Evolutionary conservation across 306 rosid species (phyloP).

Genomic region (Malus fusca): DNA sequence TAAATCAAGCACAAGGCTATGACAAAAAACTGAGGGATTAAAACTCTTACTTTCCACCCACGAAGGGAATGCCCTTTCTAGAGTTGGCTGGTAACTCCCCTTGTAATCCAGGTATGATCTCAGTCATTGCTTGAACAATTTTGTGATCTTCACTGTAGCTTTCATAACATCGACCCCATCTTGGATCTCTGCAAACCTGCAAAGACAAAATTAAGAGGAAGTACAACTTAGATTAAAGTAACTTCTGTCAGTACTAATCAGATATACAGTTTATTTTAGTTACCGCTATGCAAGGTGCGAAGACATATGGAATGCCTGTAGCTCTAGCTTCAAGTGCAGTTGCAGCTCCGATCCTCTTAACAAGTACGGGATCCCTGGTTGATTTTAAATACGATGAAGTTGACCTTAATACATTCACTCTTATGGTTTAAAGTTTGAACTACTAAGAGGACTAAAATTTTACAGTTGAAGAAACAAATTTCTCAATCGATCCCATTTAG

Average conservation of each 20-base stretch:
- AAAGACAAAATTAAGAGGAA: not conserved
- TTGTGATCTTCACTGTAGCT: conserved; percentile 32
- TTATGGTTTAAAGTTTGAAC: not conserved
- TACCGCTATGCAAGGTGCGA: conserved; percentile 40
- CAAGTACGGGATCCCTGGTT: conserved; percentile 29
- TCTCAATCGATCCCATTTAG: not conserved
- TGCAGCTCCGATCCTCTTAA: conserved; percentile 30
- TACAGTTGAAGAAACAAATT: not conserved
- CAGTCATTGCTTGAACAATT: conserved; percentile 30
- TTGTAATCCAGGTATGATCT: conserved; percentile 32
- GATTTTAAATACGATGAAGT: not conserved
- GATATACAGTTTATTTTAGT: not conserved
- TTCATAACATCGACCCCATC: conserved; percentile 45
- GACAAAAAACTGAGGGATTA: too few relatives aligned
- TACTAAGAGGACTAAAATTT: not conserved
- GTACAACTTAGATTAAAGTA: not conserved
- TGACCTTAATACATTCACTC: not conserved
- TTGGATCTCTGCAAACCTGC: conserved; percentile 43
- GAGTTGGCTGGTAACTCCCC: conserved; percentile 33
- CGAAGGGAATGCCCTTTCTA: conserved; percentile 23
- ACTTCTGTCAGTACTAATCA: not conserved
- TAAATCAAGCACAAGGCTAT: too few relatives aligned
- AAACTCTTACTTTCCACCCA: conserved; percentile 29
- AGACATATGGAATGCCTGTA: conserved; percentile 31
- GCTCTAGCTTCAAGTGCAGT: conserved; percentile 41